phyloP scores from a whole-genome alignment of 306 rosid genomes.

The Herpetospermum pedunculosum region DNA sequence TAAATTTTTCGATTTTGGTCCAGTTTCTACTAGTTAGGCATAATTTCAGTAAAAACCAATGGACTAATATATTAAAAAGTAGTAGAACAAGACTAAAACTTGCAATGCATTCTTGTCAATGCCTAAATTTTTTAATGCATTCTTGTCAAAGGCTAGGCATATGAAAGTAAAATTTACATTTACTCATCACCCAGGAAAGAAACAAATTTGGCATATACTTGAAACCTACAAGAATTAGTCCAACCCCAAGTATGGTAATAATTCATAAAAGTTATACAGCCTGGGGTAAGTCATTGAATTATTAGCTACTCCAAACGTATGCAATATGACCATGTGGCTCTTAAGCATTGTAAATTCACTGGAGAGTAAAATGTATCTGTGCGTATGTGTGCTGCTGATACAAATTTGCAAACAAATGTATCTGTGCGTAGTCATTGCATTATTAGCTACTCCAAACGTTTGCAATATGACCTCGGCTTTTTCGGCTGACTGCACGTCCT shows the following conservation, averaged over 20 bases:
- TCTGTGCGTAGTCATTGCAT: too few species aligned
- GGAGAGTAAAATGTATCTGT: neutral
- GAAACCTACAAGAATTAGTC: neutral
- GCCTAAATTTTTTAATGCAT: neutral
- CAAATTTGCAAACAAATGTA: neutral
- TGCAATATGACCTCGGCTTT: too few species aligned
- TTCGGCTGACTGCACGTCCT: too few species aligned
- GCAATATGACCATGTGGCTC: neutral
- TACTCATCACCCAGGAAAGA: neutral
- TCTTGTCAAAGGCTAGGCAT: neutral
- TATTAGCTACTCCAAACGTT: too few species aligned
- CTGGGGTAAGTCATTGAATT: neutral
- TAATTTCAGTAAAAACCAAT: neutral
- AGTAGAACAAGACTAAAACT: neutral
- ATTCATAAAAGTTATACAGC: neutral
- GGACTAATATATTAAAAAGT: neutral
- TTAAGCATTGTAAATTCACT: neutral
- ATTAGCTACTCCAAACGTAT: neutral
- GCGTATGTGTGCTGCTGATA: neutral
- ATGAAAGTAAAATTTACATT: neutral
- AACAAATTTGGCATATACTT: neutral
- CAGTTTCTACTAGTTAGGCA: neutral
- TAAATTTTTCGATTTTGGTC: neutral
- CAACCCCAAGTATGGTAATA: neutral
- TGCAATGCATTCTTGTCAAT: too few species aligned